Percentiles rank a stretch among this genome's conserved stretches.
phyloP scores from a whole-genome alignment of 2,329 filamentous ascomycete genomes.

The Apiospora hydei region DNA sequence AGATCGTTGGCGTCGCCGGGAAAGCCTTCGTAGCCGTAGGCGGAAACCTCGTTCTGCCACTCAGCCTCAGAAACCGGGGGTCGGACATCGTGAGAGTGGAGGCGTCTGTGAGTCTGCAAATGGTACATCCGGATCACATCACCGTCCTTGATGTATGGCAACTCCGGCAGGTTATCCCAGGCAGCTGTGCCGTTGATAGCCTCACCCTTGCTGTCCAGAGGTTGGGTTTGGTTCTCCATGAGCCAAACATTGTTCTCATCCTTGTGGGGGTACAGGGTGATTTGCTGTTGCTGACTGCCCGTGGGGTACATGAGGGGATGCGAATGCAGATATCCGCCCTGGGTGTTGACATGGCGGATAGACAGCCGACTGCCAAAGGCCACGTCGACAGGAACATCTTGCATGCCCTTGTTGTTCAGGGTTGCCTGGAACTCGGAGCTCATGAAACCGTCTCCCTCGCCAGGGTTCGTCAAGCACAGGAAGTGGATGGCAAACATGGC shows the following conservation, averaged over 20 bases:
- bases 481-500: slow-evolving; percentile 98
- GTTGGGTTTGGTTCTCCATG: slow-evolving; percentile 91
- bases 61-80: slow-evolving; percentile 85
- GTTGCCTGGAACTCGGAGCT: slow-evolving; percentile 99
- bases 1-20: slow-evolving; percentile 95
- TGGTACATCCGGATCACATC: slow-evolving; percentile 86
- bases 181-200: slow-evolving; percentile 81
- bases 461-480: slow-evolving; percentile 88
- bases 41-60: slow-evolving; percentile 96
- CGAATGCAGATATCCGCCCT: slow-evolving; percentile 96
- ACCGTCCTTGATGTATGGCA: slow-evolving; percentile 78
- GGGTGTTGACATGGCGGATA: slow-evolving; percentile 94
- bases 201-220: slow-evolving; percentile 76
- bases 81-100: slow-evolving; percentile 96
- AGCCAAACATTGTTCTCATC: slow-evolving; percentile 98
- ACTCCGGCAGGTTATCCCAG: slow-evolving; percentile 78
- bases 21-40: slow-evolving; percentile 97
- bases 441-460: slow-evolving; percentile 99
- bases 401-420: slow-evolving; percentile 95
- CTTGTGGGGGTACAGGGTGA: slow-evolving; percentile 98
- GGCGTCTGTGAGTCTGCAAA: slow-evolving; percentile 79
- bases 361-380: slow-evolving; percentile 85
- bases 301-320: slow-evolving; percentile 97
- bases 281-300: slow-evolving; percentile 97
- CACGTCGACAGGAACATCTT: slow-evolving; percentile 91